Evolutionary conservation across 805 yeast genomes (phyloP).

Genomic region (Debaryomyces castellii): DNA sequence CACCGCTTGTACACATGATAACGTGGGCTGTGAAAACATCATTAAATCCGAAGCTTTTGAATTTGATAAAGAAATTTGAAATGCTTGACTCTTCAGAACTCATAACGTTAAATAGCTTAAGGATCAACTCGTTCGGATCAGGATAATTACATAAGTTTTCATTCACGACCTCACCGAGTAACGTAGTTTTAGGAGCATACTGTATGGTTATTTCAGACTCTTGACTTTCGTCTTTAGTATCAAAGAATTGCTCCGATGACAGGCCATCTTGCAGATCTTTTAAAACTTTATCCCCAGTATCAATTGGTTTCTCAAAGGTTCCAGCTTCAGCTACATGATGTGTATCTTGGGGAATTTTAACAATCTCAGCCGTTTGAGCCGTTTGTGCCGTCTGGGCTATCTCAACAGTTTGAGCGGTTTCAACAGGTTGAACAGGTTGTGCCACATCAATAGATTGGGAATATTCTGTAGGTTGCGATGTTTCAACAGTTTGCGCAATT

Average conservation of each 20-base stretch:
- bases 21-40: slow-evolving; percentile 17
- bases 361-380: neutral
- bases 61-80: slow-evolving; percentile 7
- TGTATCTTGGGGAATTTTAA: neutral
- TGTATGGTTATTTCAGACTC: slow-evolving; percentile 4
- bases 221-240: neutral
- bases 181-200: slow-evolving; percentile 2
- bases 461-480: neutral
- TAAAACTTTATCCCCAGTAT: neutral
- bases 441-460: neutral
- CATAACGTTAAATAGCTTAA: slow-evolving; percentile 3
- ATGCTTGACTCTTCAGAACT: neutral
- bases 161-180: slow-evolving; percentile 6
- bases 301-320: neutral
- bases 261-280: neutral
- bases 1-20: slow-evolving; percentile 14
- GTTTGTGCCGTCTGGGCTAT: neutral
- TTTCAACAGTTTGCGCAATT: neutral
- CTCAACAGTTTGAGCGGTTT: neutral
- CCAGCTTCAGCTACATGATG: neutral
- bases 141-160: slow-evolving; percentile 4
- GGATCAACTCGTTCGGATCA: slow-evolving; percentile 4
- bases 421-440: too few relatives aligned
- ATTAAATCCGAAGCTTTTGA: slow-evolving; percentile 17
- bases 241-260: slow-evolving; percentile 2